Percentiles rank a stretch among this genome's conserved stretches.
Evolutionary conservation across 352 stramenopile species (phyloP).

Genomic region (Phytopythium cucurbitacearum): DNA sequence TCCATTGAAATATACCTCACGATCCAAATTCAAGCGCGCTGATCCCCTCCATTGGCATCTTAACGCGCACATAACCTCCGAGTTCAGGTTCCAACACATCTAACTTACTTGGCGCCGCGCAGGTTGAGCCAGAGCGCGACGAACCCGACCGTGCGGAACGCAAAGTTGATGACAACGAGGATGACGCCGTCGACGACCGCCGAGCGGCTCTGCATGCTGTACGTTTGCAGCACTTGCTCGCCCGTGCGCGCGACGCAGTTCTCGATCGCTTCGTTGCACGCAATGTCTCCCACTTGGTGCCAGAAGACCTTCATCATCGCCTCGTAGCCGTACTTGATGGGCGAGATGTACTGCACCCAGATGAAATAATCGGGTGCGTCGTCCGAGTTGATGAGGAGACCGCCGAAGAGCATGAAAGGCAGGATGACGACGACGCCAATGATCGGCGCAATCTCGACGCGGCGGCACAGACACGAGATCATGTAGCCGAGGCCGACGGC

Average conservation of each 20-base stretch:
- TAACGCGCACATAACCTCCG: background rate
- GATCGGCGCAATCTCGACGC: conserved; percentile 26
- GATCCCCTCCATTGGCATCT: background rate
- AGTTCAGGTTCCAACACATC: background rate
- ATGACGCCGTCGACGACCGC: conserved; percentile 15
- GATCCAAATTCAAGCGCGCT: background rate
- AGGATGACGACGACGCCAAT: conserved; percentile 24
- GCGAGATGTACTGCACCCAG: conserved; percentile 36
- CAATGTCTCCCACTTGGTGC: conserved; percentile 13
- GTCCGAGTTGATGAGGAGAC: conserved; percentile 31
- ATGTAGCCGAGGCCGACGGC: conserved; percentile 28
- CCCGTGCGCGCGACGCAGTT: conserved; percentile 23
- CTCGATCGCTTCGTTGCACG: conserved; percentile 15
- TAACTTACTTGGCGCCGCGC: conserved; percentile 11
- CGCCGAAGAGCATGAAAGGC: conserved; percentile 34
- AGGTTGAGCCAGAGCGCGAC: conserved; percentile 23
- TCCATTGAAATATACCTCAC: conserved; percentile 2
- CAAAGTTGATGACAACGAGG: conserved; percentile 26
- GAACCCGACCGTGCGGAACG: conserved; percentile 28
- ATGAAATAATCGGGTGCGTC: conserved; percentile 26
- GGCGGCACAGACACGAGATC: conserved; percentile 23
- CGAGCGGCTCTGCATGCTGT: conserved; percentile 20
- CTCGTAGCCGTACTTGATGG: conserved; percentile 32
- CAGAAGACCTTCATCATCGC: conserved; percentile 29
- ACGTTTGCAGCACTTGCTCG: conserved; percentile 28